Evolutionary conservation across 2,329 filamentous ascomycete species (phyloP), one percentile per base, ranked within the genome.

Genomic region (Colletotrichum gloeosporioides): DNA sequence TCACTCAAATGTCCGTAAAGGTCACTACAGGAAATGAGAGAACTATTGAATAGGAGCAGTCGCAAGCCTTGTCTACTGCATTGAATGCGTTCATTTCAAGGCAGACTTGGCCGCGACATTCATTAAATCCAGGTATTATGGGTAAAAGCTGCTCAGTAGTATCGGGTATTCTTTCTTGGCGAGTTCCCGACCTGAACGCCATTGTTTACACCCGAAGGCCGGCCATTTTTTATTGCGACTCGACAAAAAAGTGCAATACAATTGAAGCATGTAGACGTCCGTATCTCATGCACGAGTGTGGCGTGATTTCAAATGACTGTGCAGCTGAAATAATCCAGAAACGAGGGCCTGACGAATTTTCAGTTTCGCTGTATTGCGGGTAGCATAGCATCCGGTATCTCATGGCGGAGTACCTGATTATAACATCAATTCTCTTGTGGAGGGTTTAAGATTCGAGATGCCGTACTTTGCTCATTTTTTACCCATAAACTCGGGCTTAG

Each of bases 101-200:
- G 44, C 44, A 53, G n/a, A 10, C 8, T 53, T 22, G n/a, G n/a
- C 44, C 6, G n/a, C 10, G n/a, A 12, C 10, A 53, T 53, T 13
- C 4, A 0, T 8, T 10, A 1, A 22, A 22, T 53, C n/a, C 16
- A 13, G 6, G n/a, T 53, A 53, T 8, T 0, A 49, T n/a, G 18
- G n/a, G 16, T 10, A 22, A 53, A 6, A 53, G 39, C n/a, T 53
- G 44, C n/a, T n/a, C 12, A 22, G 44, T 4, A 53, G 3, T 13
- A 13, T 44, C 18, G 36, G 36, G 18, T n/a, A 5, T 44, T 44
- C 1, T 44, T 44, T n/a, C 4, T 18, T 18, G 18, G 36, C 36
- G 8, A 44, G 16, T 39, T 16, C 36, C 36, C 8, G 16, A 5
- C 16, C 2, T 39, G 36, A 39, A 39, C 8, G 16, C 16, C 36